Base-by-base conservation (phyloP, 78 protist species). In the Dictyostelium capitatum region DNA sequence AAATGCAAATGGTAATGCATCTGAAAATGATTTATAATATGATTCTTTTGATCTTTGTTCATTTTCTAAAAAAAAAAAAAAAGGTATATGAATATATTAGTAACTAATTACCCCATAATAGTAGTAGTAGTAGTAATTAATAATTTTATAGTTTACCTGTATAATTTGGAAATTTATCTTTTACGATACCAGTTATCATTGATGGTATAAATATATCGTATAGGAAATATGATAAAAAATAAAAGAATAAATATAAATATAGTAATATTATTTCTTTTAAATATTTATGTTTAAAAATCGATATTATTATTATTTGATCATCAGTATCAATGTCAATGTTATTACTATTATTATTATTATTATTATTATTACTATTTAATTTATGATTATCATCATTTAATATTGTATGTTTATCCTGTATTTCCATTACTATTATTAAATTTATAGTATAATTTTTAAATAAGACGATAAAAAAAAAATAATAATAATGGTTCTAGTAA, bases 41-140 rank as follows among this genome's bases (percentile, higher is more conserved):
- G 89, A 23, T 9, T 77, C 89, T 47, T 37, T 30, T 19, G 84
- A 54, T 20, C n/a, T 41, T 30, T 65, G 73, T 12, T 59, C 69
- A 59, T 37, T 37, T 37, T 59, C 69, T 23, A n/a, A 59, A 59
- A 1, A 20, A 4, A 59, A 59, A 7, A 30, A n/a, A 3, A 37
- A n/a, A n/a, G n/a, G n/a, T n/a, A n/a, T n/a, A n/a, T n/a, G n/a
- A n/a, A n/a, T n/a, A n/a, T n/a, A n/a, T n/a, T n/a, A n/a, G n/a
- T n/a, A n/a, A n/a, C n/a, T n/a, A n/a, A n/a, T n/a, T n/a, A n/a
- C n/a, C n/a, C 43, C 43, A 37, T n/a, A 37, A 37, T 37, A 37
- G 43, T 37, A 37, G 1, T 37, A 37, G 43, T 2, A 37, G 2
- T 37, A 37, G 43, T 37, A 37, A 37, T 37, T 3, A 37, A 37